phyloP scores from a whole-genome alignment of 768 basidiomycete species.

The Suillus decipiens region DNA sequence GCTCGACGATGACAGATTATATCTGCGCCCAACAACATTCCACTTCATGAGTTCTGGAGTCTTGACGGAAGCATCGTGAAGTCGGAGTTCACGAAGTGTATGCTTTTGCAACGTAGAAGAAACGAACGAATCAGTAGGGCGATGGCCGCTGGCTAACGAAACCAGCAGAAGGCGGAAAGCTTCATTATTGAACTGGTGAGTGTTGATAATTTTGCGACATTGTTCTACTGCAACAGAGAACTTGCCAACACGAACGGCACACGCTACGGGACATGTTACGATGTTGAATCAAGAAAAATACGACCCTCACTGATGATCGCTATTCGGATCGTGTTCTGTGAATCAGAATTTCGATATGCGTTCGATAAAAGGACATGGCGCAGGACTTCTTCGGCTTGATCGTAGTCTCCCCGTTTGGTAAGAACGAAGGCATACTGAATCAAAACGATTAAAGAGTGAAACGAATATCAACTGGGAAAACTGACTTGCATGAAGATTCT shows the following conservation, averaged over 20 bases:
- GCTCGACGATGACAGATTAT: conserved; percentile 46
- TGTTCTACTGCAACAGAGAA: conserved; percentile 68
- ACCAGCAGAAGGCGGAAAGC: conserved; percentile 77
- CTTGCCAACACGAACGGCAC: conserved; percentile 61
- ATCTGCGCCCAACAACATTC: conserved; percentile 61
- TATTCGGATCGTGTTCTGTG: conserved; percentile 73
- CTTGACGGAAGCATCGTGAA: conserved; percentile 65
- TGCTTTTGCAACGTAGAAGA: conserved; percentile 82
- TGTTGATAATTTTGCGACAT: conserved; percentile 70
- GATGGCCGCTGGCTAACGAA: conserved; percentile 68
- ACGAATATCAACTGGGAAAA: conserved; percentile 9
- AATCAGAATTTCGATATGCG: conserved; percentile 61
- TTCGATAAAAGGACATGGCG: conserved; percentile 75
- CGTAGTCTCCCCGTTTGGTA: conserved; percentile 61
- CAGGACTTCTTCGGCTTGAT: conserved; percentile 72
- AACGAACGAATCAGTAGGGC: conserved; percentile 75
- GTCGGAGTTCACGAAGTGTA: conserved; percentile 74
- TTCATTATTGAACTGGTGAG: conserved; percentile 86
- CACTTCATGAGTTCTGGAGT: conserved; percentile 62
- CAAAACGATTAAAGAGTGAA: not conserved
- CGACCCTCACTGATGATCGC: conserved; percentile 68
- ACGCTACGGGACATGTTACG: conserved; percentile 50
- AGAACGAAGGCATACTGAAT: conserved; percentile 73
- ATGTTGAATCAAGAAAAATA: not conserved
- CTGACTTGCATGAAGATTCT: conserved; percentile 80